Evolutionary conservation across 2,329 filamentous ascomycete species (phyloP), one percentile per base, ranked within the genome.

Genomic region (Penicillium griseofulvum): DNA sequence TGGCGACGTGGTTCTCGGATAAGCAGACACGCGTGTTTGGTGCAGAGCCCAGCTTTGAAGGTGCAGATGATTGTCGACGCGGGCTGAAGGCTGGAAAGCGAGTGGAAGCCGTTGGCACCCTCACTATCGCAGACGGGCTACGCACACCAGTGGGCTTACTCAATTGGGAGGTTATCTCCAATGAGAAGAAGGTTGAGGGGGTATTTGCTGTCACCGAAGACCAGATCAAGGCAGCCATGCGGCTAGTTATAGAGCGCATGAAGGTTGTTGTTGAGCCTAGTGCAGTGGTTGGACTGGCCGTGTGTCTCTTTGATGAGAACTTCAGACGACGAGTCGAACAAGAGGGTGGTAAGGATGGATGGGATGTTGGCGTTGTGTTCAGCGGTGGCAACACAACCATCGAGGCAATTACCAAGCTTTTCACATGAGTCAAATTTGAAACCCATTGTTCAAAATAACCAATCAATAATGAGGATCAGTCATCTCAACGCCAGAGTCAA

Each of bases 261-360:
- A 97, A 97, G 83, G 77, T 96, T 44, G 85, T 97, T 22, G 86
- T 97, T 12, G 93, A 97, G 80, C 93, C 93, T 22, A 92, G 88
- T 73, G 85, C 89, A 0, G 91, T 87, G 2, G 92, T 97, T n/a
- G 84, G 86, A 1, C 72, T 97, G 56, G 94, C 93, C 0, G 89
- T 90, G 8, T 87, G 86, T 49, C 76, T 97, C 62, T 97, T 85
- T 62, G 88, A 96, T 70, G 90, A 95, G 74, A 90, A 91, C 4
- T 97, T 97, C 59, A 78, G 90, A 55, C 71, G 68, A 12, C 73
- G 87, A 73, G 88, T 92, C 11, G 72, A 72, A 52, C 61, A 64
- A 56, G 88, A 92, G 72, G 88, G 79, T 0, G 89, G 89, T 0
- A 80, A 84, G 49, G 78, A 83, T 12, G 90, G 90, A 0, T 96